Percentiles rank a stretch among this genome's conserved stretches.
These are phyloP conservation scores for Aspergillus diversus DNA, from an alignment of 495 filamentous ascomycete species.

Conservation along the genomic window DNA sequence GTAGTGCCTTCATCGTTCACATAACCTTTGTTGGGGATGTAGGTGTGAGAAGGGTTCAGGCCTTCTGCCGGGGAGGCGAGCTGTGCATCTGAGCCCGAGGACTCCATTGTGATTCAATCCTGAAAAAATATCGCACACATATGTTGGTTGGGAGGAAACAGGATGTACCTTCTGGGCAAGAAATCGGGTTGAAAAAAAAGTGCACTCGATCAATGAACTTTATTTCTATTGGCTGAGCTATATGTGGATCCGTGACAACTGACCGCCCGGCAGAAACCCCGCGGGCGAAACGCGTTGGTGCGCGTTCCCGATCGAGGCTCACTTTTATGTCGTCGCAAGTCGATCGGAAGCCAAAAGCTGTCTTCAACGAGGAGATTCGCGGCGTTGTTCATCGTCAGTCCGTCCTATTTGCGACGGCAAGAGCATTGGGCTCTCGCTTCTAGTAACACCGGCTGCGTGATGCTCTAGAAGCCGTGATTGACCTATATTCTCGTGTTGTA, in stretches of 20 bases:
- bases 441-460: conserved; percentile 38
- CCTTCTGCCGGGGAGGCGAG: conserved; percentile 46
- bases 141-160: conserved; percentile 13
- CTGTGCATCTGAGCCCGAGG: conserved; percentile 28
- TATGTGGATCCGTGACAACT: conserved; percentile 35
- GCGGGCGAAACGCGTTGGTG: conserved; percentile 38
- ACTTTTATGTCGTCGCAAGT: conserved; percentile 22
- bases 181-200: conserved; percentile 30
- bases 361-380: not conserved
- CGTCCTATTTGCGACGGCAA: not conserved
- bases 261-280: conserved; percentile 51
- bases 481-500: conserved; percentile 36
- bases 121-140: conserved; percentile 3
- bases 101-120: conserved; percentile 28
- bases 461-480: conserved; percentile 36
- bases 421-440: conserved; percentile 16
- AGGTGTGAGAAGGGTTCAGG: conserved; percentile 53
- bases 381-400: not conserved
- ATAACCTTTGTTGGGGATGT: conserved; percentile 60
- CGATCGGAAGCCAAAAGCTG: conserved; percentile 4
- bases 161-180: conserved; percentile 9
- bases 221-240: conserved; percentile 35
- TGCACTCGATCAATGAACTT: conserved; percentile 24
- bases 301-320: conserved; percentile 15
- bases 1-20: conserved; percentile 36